A percentile compares a stretch with the other conserved stretches of the same genome.
These are phyloP conservation scores for Skeletonema potamos DNA, from an alignment of 108 stramenopile species.

Conservation along the genomic window DNA sequence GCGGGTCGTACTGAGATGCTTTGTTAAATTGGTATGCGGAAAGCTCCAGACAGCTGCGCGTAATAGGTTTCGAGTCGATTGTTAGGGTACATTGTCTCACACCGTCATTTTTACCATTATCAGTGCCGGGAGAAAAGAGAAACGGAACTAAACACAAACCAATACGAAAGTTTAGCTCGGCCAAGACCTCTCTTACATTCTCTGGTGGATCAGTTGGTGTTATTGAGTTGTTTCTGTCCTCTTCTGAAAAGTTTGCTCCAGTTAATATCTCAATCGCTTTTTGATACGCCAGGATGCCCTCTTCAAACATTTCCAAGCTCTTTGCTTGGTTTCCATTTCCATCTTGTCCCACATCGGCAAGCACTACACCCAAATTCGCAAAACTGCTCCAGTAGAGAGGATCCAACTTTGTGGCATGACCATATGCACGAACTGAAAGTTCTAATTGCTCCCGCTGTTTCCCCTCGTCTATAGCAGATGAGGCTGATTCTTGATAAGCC, in stretches of 20 bases:
- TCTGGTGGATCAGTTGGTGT: conserved; percentile 65
- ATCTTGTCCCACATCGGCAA: conserved; percentile 48
- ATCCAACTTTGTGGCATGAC: conserved; percentile 53
- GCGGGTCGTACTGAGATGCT: conserved; percentile 52
- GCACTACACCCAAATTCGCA: conserved; percentile 66
- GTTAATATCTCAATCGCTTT: conserved; percentile 68
- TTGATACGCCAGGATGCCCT: conserved; percentile 70
- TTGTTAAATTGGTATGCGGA: conserved; percentile 59
- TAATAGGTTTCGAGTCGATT: conserved; percentile 40
- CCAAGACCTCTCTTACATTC: conserved; percentile 54
- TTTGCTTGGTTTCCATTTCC: conserved; percentile 9
- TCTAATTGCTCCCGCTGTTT: conserved; percentile 11
- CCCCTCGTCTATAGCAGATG: background rate
- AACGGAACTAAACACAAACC: conserved; percentile 58
- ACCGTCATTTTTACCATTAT: conserved; percentile 5
- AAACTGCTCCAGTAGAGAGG: conserved; percentile 58
- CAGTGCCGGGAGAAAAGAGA: background rate
- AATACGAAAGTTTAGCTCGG: conserved; percentile 73
- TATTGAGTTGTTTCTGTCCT: conserved; percentile 6
- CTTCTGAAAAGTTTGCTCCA: background rate
- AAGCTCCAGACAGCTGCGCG: conserved; percentile 55
- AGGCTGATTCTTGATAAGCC: conserved; percentile 59
- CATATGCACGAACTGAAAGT: conserved; percentile 42
- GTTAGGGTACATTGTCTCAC: conserved; percentile 43
- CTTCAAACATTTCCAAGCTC: conserved; percentile 42